phyloP scores from a whole-genome alignment of 352 stramenopile species.

The Globisporangium viniferum region DNA sequence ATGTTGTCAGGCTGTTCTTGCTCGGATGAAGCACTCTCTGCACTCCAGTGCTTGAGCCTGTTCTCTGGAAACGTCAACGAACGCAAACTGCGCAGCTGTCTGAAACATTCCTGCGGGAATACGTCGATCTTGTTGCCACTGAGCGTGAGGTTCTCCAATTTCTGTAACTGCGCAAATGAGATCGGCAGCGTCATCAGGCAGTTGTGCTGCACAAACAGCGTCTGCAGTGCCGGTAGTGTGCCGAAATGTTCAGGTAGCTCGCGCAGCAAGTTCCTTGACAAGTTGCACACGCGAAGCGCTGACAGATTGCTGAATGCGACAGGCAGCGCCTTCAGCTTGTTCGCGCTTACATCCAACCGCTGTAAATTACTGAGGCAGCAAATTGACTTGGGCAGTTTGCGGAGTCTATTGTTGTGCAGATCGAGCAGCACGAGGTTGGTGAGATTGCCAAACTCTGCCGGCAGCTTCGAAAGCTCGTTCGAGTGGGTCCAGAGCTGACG shows the following conservation, averaged over 20 bases:
- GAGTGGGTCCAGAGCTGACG: slow-evolving; percentile 35
- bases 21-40: slow-evolving; percentile 8
- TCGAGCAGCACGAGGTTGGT: slow-evolving; percentile 35
- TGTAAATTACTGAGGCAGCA: slow-evolving; percentile 32
- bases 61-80: slow-evolving; percentile 48
- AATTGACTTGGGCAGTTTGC: slow-evolving; percentile 46
- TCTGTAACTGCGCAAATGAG: slow-evolving; percentile 34
- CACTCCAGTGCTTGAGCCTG: slow-evolving; percentile 33
- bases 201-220: slow-evolving; percentile 39
- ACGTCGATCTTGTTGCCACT: slow-evolving; percentile 44
- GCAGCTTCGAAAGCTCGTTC: slow-evolving; percentile 13
- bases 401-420: slow-evolving; percentile 34
- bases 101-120: slow-evolving; percentile 28
- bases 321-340: slow-evolving; percentile 40
- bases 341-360: slow-evolving; percentile 39
- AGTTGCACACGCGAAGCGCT: slow-evolving; percentile 34
- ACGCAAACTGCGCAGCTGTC: slow-evolving; percentile 18
- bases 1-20: slow-evolving; percentile 8
- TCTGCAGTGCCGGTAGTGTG: slow-evolving; percentile 21
- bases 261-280: slow-evolving; percentile 32
- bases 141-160: slow-evolving; percentile 40
- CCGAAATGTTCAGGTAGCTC: slow-evolving; percentile 45
- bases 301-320: slow-evolving; percentile 45
- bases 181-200: slow-evolving; percentile 35
- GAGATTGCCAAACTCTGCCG: slow-evolving; percentile 32